phyloP scores from a whole-genome alignment of 805 yeast species.

The Candida vaughaniae region DNA sequence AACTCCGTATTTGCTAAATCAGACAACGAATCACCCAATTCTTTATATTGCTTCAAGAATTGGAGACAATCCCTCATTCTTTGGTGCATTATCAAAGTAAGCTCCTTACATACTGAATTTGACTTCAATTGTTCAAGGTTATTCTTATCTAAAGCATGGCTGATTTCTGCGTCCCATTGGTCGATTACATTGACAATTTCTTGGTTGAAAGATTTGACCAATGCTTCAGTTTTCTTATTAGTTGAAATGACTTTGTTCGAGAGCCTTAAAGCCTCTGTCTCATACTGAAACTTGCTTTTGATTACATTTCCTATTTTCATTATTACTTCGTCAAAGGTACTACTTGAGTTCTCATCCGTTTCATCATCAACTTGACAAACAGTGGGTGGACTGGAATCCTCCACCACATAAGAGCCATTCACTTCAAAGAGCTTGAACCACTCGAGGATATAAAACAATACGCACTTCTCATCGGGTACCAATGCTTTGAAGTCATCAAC shows the following conservation, averaged over 20 bases:
- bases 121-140: background rate
- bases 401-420: conserved; percentile 1
- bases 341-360: background rate
- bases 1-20: conserved; percentile 10
- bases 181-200: conserved; percentile 4
- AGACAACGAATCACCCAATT: conserved; percentile 5
- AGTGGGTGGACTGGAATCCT: background rate
- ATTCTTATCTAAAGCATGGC: background rate
- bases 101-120: background rate
- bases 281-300: conserved; percentile 28
- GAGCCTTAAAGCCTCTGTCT: conserved; percentile 28
- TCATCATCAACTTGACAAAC: conserved; percentile 1
- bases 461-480: conserved; percentile 59
- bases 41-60: conserved; percentile 9
- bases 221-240: conserved; percentile 3
- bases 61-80: conserved; percentile 1
- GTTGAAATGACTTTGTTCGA: conserved; percentile 22
- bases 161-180: conserved; percentile 4
- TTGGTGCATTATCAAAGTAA: conserved; percentile 2
- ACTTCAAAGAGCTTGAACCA: conserved; percentile 49
- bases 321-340: conserved; percentile 11
- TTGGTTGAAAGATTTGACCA: background rate
- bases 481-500: conserved; percentile 50
- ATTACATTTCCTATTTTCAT: conserved; percentile 15
- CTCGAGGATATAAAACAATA: conserved; percentile 57